Evolutionary conservation across 176 grass and related monocot genomes (phyloP), one percentile per base, ranked within the genome.

Genomic region (Chrysopogon serrulatus): DNA sequence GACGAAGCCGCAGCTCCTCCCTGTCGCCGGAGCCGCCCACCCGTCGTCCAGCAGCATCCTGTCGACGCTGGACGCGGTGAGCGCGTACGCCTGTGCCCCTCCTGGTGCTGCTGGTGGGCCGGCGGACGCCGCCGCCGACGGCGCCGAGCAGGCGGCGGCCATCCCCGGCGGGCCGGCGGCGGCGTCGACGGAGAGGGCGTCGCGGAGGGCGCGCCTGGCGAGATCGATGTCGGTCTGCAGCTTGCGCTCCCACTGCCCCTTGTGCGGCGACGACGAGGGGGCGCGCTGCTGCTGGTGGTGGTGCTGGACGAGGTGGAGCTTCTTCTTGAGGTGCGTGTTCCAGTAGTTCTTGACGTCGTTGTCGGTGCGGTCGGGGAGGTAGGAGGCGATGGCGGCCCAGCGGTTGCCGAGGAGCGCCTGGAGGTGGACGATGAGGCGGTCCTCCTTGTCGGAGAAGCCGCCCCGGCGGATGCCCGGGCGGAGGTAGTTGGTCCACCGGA

Each of bases 381-480:
- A 93, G 47, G 90, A 90, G 10, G 93, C 93, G 71, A 96, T 96
- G 33, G 90, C 93, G 64, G 93, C 90, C 93, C 90, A 96, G 66
- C 93, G 92, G 86, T 96, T 96, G 90, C 90, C 93, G n/a, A 96
- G 83, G 18, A 96, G 88, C 26, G 80, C 93, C 90, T 96, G 93
- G 59, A 96, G 93, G 85, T 93, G 93, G 74, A 92, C 75, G 84
- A 96, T 93, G 79, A 96, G 90, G 41, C 84, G 66, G 79, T 93
- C 93, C 83, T 96, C 93, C 66, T 87, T 65, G 14, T 87, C 80
- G 66, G 93, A 91, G 75, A 93, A 96, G 79, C 84, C 84, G 57
- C 93, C 93, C 32, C 93, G 84, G n/a, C 85, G 86, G 86, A 96
- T 96, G 43, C 93, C 90, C 3, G 90, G 93, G 5, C 93, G 91